Conservation (phyloP, 2,329 filamentous ascomycete genomes). For the Stachybotrys elegans region DNA sequence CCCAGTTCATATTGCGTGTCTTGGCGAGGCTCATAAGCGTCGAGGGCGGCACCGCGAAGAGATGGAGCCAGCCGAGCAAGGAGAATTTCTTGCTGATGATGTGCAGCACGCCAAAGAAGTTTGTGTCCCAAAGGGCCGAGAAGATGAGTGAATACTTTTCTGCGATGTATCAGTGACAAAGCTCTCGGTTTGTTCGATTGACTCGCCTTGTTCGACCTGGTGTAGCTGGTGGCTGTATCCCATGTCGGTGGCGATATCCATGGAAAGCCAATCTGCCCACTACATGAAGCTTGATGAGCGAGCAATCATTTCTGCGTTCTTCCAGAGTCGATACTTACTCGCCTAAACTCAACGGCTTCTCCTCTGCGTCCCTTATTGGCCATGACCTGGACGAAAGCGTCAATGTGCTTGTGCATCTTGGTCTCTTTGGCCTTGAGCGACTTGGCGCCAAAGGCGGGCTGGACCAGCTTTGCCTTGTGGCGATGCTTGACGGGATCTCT, state of each 20-base stretch:
- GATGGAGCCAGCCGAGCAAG: neutral
- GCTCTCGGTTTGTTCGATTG: no score
- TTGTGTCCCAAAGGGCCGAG: neutral
- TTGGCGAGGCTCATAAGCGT: neutral
- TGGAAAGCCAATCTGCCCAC: neutral
- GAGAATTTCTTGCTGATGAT: neutral
- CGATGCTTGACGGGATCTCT: neutral
- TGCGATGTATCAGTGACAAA: no score
- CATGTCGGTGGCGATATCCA: neutral
- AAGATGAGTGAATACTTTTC: neutral
- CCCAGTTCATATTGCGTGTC: neutral
- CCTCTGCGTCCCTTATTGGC: neutral
- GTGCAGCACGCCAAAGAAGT: neutral
- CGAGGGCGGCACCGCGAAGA: neutral
- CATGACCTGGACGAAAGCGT: neutral
- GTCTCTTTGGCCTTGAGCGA: neutral
- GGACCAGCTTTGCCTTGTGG: neutral
- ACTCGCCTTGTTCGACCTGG: neutral
- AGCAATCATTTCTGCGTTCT: neutral
- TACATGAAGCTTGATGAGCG: neutral
- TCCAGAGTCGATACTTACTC: neutral
- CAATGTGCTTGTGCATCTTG: neutral
- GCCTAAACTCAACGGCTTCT: neutral
- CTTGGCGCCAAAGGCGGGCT: neutral
- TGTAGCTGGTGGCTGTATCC: neutral